These are phyloP conservation scores for Tricholoma sp. DNA, from an alignment of 768 basidiomycete genomes.

Conservation along the genomic window DNA sequence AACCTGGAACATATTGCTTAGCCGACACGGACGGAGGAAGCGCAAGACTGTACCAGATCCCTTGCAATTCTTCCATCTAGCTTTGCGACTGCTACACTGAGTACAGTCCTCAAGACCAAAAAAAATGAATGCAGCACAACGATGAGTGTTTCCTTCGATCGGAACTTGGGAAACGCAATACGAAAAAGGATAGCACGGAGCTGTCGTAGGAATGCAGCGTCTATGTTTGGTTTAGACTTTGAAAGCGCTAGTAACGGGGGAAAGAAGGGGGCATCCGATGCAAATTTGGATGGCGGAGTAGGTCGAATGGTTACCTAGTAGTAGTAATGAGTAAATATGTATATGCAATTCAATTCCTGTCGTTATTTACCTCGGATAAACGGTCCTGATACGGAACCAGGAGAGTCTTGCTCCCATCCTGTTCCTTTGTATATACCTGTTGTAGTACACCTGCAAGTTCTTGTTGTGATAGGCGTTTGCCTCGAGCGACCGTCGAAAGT, in stretches of 20 bases:
- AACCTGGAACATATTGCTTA: constrained; percentile 33
- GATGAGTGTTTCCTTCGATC: constrained; percentile 67
- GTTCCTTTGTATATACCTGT: constrained; percentile 56
- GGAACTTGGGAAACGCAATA: constrained; percentile 61
- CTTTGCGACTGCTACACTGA: constrained; percentile 83
- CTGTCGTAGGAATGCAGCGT: constrained; percentile 65
- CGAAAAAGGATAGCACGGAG: constrained; percentile 67
- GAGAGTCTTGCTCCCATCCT: constrained; percentile 57
- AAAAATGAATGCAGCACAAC: constrained; percentile 79
- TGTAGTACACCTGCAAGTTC: constrained; percentile 48
- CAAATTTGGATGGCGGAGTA: constrained; percentile 45
- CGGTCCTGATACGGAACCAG: constrained; percentile 62
- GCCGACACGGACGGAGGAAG: not conserved
- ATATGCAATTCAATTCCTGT: not conserved
- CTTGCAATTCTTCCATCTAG: constrained; percentile 88
- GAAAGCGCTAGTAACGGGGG: constrained; percentile 43
- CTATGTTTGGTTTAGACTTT: constrained; percentile 58
- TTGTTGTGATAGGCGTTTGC: constrained; percentile 26
- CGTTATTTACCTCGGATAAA: constrained; percentile 51
- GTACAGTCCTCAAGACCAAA: constrained; percentile 77
- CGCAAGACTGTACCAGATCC: constrained; percentile 54
- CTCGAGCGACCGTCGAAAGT: constrained; percentile 23
- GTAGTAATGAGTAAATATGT: not conserved
- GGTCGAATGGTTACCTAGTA: constrained; percentile 40
- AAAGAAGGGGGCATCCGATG: constrained; percentile 53